Base-by-base conservation (phyloP, 2,329 filamentous ascomycete species). In the Grosmannia huntii region DNA sequence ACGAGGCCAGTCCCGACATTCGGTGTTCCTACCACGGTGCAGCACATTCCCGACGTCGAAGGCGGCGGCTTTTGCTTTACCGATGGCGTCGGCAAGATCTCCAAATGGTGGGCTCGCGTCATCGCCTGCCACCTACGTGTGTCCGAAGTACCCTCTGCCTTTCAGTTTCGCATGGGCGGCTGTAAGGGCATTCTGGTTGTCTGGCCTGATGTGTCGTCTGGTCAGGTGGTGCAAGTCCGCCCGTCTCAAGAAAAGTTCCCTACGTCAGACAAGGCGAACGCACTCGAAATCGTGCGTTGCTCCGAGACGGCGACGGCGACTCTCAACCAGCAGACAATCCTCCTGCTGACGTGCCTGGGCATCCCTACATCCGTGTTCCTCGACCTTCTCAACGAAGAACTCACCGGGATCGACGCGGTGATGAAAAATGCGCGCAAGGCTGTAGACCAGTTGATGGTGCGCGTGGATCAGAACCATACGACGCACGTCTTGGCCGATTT, bases 31-130 rank as follows among this genome's bases (percentile, higher is more conserved):
- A 75, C 77, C 1, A 75, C 80, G 14, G 74, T 75, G 5, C 81
- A 75, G 4, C 61, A 56, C 53, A 88, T 92, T 36, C 70, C 77
- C 0, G 94, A 97, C 63, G 80, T 97, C 23, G 75, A 83, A 60
- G 77, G 78, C 2, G 83, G 87, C 53, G 80, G 76, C 0, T 84
- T 82, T 66, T 86, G 76, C 60, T 99, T 97, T 68, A 94, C 88
- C 0, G 94, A 99, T 66, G 94, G 94, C 0, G 88, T 97, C 3
- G 94, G 94, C 1, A 95, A 90, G 67, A 89, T 99, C n/a, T 96
- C 92, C 0, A 72, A 71, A 0, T 85, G 89, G 60, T 74, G 96
- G 25, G 88, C 90, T 0, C 75, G 83, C 31, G 81, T 94, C 71
- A 82, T 95, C 51, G 80, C 85, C 10, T 74, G 81, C 16, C 86